Evolutionary conservation across 2,329 filamentous ascomycete genomes (phyloP).

Genomic region (Chalaropsis thielavioides): DNA sequence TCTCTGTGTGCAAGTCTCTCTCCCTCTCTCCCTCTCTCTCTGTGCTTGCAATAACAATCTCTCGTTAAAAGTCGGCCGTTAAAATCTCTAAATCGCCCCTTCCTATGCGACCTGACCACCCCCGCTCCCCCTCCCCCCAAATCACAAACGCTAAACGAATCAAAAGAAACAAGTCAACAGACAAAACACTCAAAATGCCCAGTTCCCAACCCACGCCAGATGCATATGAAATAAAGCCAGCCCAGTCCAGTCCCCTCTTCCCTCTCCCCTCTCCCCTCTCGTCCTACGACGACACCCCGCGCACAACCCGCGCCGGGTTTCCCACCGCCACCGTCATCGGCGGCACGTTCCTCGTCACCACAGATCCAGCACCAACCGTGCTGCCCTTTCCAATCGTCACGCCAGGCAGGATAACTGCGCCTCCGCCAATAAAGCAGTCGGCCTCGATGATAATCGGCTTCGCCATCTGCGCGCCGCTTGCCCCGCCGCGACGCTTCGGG

Average conservation of each 20-base stretch:
- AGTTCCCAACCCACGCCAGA: neutral
- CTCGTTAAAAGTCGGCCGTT: neutral
- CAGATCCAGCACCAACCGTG: constrained; percentile 67
- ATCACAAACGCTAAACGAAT: neutral
- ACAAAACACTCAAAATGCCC: neutral
- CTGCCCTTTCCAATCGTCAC: constrained; percentile 66
- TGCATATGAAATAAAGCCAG: neutral
- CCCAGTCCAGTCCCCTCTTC: neutral
- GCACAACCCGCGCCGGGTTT: constrained; percentile 49
- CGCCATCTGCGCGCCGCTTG: constrained; percentile 55
- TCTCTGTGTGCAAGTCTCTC: too few relatives aligned
- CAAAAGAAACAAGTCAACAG: neutral
- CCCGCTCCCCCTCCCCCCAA: too few relatives aligned
- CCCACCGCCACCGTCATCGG: constrained; percentile 55
- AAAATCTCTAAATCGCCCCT: too few relatives aligned
- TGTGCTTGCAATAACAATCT: neutral
- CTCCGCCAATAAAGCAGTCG: constrained; percentile 71
- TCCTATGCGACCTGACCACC: too few relatives aligned
- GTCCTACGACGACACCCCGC: constrained; percentile 23
- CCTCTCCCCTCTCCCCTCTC: neutral
- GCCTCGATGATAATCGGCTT: constrained; percentile 65
- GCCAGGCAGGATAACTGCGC: constrained; percentile 62
- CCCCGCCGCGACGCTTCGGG: constrained; percentile 57
- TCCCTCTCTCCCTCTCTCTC: too few relatives aligned
- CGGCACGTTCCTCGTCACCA: constrained; percentile 67